Evolutionary conservation across 2,329 filamentous ascomycete genomes (phyloP).

Genomic region (Apiospora phragmitis): DNA sequence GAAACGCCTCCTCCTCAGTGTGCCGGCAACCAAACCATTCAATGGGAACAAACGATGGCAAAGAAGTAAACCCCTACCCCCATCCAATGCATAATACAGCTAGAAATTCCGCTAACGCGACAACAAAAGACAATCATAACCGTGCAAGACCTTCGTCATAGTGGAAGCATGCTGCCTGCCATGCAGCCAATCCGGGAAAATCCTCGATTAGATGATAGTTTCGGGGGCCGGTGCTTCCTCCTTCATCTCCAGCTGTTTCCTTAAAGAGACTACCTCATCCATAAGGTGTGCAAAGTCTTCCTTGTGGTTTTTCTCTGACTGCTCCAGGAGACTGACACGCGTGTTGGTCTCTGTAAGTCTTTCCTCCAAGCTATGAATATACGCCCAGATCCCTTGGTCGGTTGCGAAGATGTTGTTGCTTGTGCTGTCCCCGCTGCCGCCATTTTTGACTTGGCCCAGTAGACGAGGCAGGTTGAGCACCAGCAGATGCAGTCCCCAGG

Average conservation of each 20-base stretch:
- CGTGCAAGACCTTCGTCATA: neutral
- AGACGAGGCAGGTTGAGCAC: slow-evolving; percentile 34
- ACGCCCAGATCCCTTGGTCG: slow-evolving; percentile 68
- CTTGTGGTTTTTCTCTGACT: slow-evolving; percentile 38
- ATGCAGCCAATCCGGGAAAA: neutral
- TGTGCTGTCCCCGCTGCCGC: slow-evolving; percentile 59
- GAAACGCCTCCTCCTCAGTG: slow-evolving; percentile 4
- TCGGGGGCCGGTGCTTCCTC: slow-evolving; percentile 17
- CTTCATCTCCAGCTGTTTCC: slow-evolving; percentile 32
- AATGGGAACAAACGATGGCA: neutral
- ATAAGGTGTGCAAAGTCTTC: slow-evolving; percentile 33
- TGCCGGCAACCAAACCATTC: neutral
- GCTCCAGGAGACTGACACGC: slow-evolving; percentile 43
- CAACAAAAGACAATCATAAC: neutral
- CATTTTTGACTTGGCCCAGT: slow-evolving; percentile 54
- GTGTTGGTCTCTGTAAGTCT: slow-evolving; percentile 49
- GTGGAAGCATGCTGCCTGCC: neutral
- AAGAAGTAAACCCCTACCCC: neutral
- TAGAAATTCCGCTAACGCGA: slow-evolving; percentile 3
- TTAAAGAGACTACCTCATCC: slow-evolving; percentile 35
- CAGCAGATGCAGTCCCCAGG: slow-evolving; percentile 16
- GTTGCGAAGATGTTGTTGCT: slow-evolving; percentile 65
- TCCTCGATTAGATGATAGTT: neutral
- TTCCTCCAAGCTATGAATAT: slow-evolving; percentile 70
- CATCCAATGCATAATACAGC: neutral